A percentile compares a stretch with the other conserved stretches of the same genome.
Evolutionary conservation across 163 green algal genomes (phyloP).

Genomic region (Scenedesmus sp.): DNA sequence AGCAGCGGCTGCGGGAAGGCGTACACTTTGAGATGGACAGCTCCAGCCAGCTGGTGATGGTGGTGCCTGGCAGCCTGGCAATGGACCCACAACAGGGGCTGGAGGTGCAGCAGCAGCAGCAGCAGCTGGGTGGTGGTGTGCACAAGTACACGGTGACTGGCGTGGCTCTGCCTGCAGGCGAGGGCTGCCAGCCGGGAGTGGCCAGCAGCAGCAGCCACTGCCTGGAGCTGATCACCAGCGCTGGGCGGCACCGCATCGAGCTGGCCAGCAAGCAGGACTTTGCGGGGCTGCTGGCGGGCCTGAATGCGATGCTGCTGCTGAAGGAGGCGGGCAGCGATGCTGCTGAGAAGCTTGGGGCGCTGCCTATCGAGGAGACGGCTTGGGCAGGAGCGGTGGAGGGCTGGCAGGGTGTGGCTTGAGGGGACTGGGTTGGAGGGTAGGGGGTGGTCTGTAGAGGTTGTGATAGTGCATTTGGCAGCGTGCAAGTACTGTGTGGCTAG

Average conservation of each 20-base stretch:
- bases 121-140: background rate
- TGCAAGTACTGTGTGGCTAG: background rate
- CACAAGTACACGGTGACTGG: constrained; percentile 19
- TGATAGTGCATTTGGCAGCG: background rate
- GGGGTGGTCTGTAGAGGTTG: background rate
- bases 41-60: constrained; percentile 40
- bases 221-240: constrained; percentile 36
- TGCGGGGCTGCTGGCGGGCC: constrained; percentile 38
- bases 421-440: background rate
- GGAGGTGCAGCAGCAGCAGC: background rate
- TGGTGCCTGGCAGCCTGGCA: background rate
- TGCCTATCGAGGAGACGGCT: background rate
- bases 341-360: background rate
- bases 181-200: background rate
- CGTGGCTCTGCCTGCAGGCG: constrained; percentile 10
- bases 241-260: constrained; percentile 31
- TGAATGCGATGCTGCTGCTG: constrained; percentile 52
- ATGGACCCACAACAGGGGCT: background rate
- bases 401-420: constrained; percentile 1
- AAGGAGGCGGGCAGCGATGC: background rate
- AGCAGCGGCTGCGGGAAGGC: background rate
- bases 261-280: constrained; percentile 29
- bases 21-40: constrained; percentile 37
- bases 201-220: background rate
- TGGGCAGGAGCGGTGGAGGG: constrained; percentile 27